A percentile compares a stretch with the other conserved stretches of the same genome.
These are phyloP conservation scores for Anthostomella pinea DNA, from an alignment of 2,329 filamentous ascomycete genomes.

Conservation along the genomic window DNA sequence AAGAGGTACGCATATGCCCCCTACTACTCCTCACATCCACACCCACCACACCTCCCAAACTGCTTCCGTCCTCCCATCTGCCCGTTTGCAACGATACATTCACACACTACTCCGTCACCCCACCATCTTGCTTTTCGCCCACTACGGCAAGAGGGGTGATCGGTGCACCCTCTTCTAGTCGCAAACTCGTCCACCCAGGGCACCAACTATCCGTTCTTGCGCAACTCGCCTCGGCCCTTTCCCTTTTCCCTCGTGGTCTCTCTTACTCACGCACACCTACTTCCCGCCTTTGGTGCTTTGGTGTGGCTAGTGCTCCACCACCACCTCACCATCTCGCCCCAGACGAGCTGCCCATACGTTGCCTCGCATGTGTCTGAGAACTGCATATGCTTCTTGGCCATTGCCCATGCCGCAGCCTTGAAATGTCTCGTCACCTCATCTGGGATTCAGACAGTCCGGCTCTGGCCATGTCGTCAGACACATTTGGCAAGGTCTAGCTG, in stretches of 20 bases:
- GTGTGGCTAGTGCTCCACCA: slow-evolving; percentile 28
- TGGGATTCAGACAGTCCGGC: slow-evolving; percentile 23
- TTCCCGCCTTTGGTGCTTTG: too few relatives aligned
- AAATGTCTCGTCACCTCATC: slow-evolving; percentile 21
- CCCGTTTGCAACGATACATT: slow-evolving; percentile 35
- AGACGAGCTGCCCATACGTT: slow-evolving; percentile 27
- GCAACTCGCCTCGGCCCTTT: slow-evolving; percentile 32
- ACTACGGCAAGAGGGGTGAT: slow-evolving; percentile 29
- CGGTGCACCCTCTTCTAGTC: slow-evolving; percentile 30
- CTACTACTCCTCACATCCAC: slow-evolving; percentile 17
- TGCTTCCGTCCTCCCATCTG: slow-evolving; percentile 28
- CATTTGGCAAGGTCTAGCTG: slow-evolving; percentile 12
- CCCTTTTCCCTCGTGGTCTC: slow-evolving; percentile 30
- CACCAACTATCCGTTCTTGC: slow-evolving; percentile 31
- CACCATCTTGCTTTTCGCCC: slow-evolving; percentile 25
- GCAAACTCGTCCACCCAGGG: slow-evolving; percentile 31
- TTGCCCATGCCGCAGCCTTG: slow-evolving; percentile 26
- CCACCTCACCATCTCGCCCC: slow-evolving; percentile 26
- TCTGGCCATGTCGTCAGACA: slow-evolving; percentile 24
- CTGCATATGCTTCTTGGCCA: slow-evolving; percentile 26
- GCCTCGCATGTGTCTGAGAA: slow-evolving; percentile 27
- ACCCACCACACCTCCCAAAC: slow-evolving; percentile 14
- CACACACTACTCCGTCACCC: slow-evolving; percentile 27
- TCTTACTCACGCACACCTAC: slow-evolving; percentile 32
- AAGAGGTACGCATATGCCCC: slow-evolving; percentile 29